Evolutionary conservation across 148 eudicot genomes (phyloP).

Genomic region (Beta vulgaris): DNA sequence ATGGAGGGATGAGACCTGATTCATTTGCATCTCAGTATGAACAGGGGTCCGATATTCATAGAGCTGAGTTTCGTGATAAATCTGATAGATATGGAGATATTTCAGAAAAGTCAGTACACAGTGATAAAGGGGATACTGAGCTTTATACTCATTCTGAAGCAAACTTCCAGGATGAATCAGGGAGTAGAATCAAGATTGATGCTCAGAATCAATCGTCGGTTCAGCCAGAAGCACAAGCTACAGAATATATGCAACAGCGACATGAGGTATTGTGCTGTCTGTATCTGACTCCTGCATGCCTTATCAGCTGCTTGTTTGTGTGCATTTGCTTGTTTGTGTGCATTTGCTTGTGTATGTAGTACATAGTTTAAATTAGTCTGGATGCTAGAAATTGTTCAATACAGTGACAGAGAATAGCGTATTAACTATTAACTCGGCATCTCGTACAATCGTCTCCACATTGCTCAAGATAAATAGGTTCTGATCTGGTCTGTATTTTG

Average conservation of each 20-base stretch:
- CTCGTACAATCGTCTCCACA: too few relatives aligned
- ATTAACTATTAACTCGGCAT: too few relatives aligned
- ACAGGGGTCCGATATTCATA: constrained; percentile 30
- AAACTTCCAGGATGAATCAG: constrained; percentile 33
- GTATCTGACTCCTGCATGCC: constrained; percentile 2
- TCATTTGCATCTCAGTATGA: constrained; percentile 32
- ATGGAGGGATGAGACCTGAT: constrained; percentile 44
- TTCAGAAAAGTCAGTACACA: constrained; percentile 39
- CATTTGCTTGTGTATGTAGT: not conserved
- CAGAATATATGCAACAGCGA: constrained; percentile 42
- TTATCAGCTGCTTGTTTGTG: not conserved
- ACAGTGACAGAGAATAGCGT: not conserved
- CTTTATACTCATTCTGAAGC: constrained; percentile 24
- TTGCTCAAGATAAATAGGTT: too few relatives aligned
- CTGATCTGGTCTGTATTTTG: too few relatives aligned
- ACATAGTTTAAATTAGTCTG: not conserved
- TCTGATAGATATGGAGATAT: constrained; percentile 40
- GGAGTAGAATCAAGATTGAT: constrained; percentile 33
- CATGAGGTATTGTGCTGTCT: constrained; percentile 48
- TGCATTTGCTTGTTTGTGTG: not conserved
- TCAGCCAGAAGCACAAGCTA: constrained; percentile 33
- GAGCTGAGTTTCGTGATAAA: constrained; percentile 33
- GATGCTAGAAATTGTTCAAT: not conserved
- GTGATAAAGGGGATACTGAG: constrained; percentile 44
- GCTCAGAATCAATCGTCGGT: constrained; percentile 28